phyloP scores from a whole-genome alignment of 306 rosid genomes.

The Acacia acuminata region DNA sequence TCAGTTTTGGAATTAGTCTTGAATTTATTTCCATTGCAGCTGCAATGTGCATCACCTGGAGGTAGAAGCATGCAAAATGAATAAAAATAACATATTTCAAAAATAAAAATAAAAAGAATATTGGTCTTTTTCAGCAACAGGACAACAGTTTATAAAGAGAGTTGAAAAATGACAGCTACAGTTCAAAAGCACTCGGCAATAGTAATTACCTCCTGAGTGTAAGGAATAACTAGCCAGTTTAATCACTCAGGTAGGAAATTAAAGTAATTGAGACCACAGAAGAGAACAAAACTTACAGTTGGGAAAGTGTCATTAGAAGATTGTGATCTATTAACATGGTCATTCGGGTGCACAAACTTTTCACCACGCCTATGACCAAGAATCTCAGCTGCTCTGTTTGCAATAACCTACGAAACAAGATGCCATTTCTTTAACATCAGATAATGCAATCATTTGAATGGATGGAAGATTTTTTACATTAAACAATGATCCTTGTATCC shows the following conservation, averaged over 20 bases:
- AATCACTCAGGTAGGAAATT: background rate
- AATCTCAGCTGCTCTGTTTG: constrained; percentile 96
- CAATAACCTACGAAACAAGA: constrained; percentile 70
- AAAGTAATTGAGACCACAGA: background rate
- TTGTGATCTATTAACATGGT: constrained; percentile 96
- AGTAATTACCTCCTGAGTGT: background rate
- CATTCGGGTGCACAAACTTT: constrained; percentile 95
- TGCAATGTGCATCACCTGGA: constrained; percentile 98
- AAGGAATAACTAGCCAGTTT: background rate
- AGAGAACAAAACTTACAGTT: constrained; percentile 60
- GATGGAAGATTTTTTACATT: constrained; percentile 1
- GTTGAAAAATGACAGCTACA: constrained; percentile 4
- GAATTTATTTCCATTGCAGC: constrained; percentile 84
- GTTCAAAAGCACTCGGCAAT: background rate
- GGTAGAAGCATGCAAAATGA: background rate
- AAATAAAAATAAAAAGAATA: no score
- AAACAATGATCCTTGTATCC: background rate
- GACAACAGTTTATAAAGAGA: constrained; percentile 1
- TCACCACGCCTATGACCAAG: constrained; percentile 91
- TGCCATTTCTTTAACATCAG: background rate
- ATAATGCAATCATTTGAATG: constrained; percentile 23
- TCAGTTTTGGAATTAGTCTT: constrained; percentile 80
- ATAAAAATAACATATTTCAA: background rate
- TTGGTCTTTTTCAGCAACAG: no score
- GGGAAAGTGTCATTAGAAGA: constrained; percentile 98